phyloP scores from a whole-genome alignment of 2,329 filamentous ascomycete genomes.

The Davidsoniella neocaledoniae region DNA sequence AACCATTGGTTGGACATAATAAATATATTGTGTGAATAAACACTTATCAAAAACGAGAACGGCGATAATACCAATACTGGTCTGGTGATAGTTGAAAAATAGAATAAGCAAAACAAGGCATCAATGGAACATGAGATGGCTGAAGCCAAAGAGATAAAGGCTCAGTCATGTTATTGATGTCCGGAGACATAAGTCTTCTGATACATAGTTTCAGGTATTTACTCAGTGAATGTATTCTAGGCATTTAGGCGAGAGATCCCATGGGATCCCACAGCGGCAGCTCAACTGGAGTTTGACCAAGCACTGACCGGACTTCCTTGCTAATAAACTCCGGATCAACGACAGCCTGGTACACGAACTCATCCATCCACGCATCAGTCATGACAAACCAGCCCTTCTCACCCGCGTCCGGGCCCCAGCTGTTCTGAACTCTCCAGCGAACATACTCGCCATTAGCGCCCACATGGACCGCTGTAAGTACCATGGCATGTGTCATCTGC shows the following conservation, averaged over 20 bases:
- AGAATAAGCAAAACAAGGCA: not conserved
- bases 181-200: too few relatives aligned
- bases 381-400: slow-evolving; percentile 80
- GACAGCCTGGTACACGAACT: slow-evolving; percentile 76
- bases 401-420: slow-evolving; percentile 55
- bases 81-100: not conserved
- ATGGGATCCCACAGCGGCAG: slow-evolving; percentile 69
- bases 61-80: slow-evolving; percentile 30
- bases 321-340: slow-evolving; percentile 54
- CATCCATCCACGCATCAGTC: slow-evolving; percentile 63
- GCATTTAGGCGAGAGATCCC: slow-evolving; percentile 46
- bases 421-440: slow-evolving; percentile 77
- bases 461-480: slow-evolving; percentile 70
- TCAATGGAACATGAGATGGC: too few relatives aligned
- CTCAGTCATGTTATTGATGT: too few relatives aligned
- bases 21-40: too few relatives aligned
- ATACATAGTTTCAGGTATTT: too few relatives aligned
- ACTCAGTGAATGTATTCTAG: too few relatives aligned
- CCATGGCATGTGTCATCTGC: slow-evolving; percentile 86
- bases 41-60: too few relatives aligned
- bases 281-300: slow-evolving; percentile 52
- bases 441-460: slow-evolving; percentile 46
- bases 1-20: too few relatives aligned
- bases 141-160: too few relatives aligned
- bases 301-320: slow-evolving; percentile 50